Conservation (phyloP, 2,329 filamentous ascomycete species). For the Fusarium redolens region DNA sequence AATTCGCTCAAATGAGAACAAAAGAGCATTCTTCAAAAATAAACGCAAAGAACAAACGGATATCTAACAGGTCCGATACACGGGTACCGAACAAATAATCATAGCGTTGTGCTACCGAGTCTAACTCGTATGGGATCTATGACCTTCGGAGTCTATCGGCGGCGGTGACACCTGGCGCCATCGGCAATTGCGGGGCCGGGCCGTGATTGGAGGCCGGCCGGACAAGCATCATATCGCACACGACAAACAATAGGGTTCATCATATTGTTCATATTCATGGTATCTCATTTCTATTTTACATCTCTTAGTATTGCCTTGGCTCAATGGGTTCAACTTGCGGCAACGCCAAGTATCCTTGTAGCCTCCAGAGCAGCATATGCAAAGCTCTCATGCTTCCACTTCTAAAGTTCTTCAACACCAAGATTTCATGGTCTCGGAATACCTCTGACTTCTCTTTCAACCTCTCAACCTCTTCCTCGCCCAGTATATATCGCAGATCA, state of each 20-base stretch:
- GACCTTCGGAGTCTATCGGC: conserved; percentile 10
- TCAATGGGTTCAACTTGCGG: neutral
- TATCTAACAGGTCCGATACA: neutral
- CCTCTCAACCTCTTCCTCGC: conserved; percentile 55
- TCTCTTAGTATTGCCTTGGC: neutral
- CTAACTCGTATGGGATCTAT: neutral
- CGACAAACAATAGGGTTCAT: neutral
- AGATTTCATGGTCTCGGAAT: conserved; percentile 54
- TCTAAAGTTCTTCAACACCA: conserved; percentile 56
- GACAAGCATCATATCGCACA: neutral
- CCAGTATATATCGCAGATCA: conserved; percentile 64
- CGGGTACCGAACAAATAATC: neutral
- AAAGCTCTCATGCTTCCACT: conserved; percentile 55
- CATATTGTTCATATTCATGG: neutral
- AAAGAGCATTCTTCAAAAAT: neutral
- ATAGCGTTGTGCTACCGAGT: neutral
- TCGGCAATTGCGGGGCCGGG: conserved; percentile 16
- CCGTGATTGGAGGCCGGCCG: conserved; percentile 10
- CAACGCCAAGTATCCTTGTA: conserved; percentile 64
- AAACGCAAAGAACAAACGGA: neutral
- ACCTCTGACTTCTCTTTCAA: conserved; percentile 51
- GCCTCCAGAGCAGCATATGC: conserved; percentile 66
- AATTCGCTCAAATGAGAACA: conserved; percentile 32
- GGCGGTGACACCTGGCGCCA: conserved; percentile 11
- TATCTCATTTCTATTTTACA: conserved; percentile 2